These are phyloP conservation scores for Mycena venus DNA, from an alignment of 768 basidiomycete genomes.

Conservation along the genomic window DNA sequence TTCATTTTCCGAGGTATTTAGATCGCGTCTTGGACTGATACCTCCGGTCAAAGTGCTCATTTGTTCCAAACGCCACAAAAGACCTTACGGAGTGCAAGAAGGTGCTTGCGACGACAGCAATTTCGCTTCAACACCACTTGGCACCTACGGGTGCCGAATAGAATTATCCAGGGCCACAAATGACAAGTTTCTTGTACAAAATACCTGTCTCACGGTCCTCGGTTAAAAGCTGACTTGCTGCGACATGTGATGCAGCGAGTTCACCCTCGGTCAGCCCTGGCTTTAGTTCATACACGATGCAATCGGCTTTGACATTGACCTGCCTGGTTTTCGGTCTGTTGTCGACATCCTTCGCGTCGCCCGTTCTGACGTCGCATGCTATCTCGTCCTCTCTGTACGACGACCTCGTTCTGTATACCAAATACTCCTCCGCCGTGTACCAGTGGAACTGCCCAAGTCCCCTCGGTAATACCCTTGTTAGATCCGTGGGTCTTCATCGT, in stretches of 20 bases:
- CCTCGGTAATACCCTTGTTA: conserved; percentile 53
- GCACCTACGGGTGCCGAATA: too few relatives aligned
- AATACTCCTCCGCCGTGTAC: conserved; percentile 59
- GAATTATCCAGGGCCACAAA: too few relatives aligned
- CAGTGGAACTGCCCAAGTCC: conserved; percentile 53
- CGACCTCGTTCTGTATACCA: conserved; percentile 53
- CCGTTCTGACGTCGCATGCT: background rate
- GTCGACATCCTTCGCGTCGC: background rate
- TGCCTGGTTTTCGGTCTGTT: background rate
- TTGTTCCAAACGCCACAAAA: too few relatives aligned
- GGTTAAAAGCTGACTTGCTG: background rate
- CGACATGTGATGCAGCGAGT: too few relatives aligned
- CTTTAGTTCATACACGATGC: conserved; percentile 1
- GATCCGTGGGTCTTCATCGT: conserved; percentile 37
- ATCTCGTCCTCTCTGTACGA: conserved; percentile 41
- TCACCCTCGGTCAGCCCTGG: background rate
- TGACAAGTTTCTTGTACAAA: too few relatives aligned
- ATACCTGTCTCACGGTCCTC: too few relatives aligned
- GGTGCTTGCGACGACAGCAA: too few relatives aligned
- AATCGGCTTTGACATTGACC: background rate
- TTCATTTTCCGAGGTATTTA: too few relatives aligned
- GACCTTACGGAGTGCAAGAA: too few relatives aligned
- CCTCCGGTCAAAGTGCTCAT: too few relatives aligned
- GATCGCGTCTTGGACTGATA: too few relatives aligned
- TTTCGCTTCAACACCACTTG: too few relatives aligned